These are phyloP conservation scores for Aspergillus leporis DNA, from an alignment of 495 filamentous ascomycete species.

Conservation along the genomic window DNA sequence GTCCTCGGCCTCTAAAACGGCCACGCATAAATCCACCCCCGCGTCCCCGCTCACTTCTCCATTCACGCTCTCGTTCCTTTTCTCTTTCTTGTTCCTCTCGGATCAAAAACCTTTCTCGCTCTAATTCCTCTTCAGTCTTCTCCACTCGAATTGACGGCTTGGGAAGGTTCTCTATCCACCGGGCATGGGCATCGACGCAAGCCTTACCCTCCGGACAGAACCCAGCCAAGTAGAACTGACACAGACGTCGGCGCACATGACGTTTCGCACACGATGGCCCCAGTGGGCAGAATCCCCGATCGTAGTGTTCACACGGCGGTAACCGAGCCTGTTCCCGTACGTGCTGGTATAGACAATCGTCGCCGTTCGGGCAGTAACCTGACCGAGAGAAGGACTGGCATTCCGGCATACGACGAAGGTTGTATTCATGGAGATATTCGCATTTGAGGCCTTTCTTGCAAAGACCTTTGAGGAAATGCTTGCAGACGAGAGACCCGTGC, in stretches of 20 bases:
- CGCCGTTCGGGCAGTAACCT: constrained; percentile 91
- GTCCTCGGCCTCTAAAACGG: constrained; percentile 47
- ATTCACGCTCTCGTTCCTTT: constrained; percentile 53
- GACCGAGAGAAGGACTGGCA: constrained; percentile 89
- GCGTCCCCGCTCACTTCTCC: constrained; percentile 49
- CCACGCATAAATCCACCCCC: constrained; percentile 53
- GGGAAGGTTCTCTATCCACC: constrained; percentile 71
- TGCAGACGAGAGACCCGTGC: constrained; percentile 80
- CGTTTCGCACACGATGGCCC: constrained; percentile 84
- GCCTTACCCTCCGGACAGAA: constrained; percentile 86
- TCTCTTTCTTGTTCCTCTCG: constrained; percentile 53
- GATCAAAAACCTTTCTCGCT: constrained; percentile 55
- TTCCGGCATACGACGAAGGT: constrained; percentile 95
- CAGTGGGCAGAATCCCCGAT: constrained; percentile 90
- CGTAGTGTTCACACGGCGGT: constrained; percentile 90
- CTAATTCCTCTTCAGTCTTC: constrained; percentile 62
- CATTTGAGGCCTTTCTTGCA: constrained; percentile 96
- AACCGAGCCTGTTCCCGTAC: constrained; percentile 79
- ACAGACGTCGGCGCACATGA: constrained; percentile 74
- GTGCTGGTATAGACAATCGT: constrained; percentile 96
- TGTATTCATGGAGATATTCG: constrained; percentile 98
- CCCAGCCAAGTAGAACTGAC: constrained; percentile 85
- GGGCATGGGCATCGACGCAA: constrained; percentile 81
- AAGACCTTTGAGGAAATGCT: constrained; percentile 95
- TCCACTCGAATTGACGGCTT: constrained; percentile 66